Evolutionary conservation across 306 rosid genomes (phyloP).

Genomic region (Phaseolus lunatus): DNA sequence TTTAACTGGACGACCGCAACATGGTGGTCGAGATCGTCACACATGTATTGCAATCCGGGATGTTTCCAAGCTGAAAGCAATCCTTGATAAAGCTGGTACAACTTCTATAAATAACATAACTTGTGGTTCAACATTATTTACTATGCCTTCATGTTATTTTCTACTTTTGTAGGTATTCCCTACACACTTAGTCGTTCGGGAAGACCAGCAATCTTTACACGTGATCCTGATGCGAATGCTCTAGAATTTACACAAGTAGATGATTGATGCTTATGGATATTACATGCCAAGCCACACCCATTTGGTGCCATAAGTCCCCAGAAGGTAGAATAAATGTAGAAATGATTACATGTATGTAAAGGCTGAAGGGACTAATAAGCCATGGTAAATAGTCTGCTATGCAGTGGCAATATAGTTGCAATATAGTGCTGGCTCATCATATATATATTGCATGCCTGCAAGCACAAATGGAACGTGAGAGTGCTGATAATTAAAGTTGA

Average conservation of each 20-base stretch:
- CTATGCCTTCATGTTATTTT: slow-evolving; percentile 13
- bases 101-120: slow-evolving; percentile 12
- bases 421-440: not conserved
- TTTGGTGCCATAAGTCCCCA: slow-evolving; percentile 19
- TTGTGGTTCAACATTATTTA: slow-evolving; percentile 9
- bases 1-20: slow-evolving; percentile 81
- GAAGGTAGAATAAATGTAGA: slow-evolving; percentile 39
- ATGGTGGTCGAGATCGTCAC: slow-evolving; percentile 95
- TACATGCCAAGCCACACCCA: slow-evolving; percentile 10
- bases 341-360: slow-evolving; percentile 35
- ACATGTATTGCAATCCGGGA: slow-evolving; percentile 80
- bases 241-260: slow-evolving; percentile 89
- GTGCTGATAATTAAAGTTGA: slow-evolving; percentile 4
- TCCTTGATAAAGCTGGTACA: slow-evolving; percentile 83
- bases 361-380: slow-evolving; percentile 13
- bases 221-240: slow-evolving; percentile 96
- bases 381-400: slow-evolving; percentile 26
- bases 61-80: slow-evolving; percentile 80
- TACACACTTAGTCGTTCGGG: slow-evolving; percentile 96
- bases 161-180: slow-evolving; percentile 66
- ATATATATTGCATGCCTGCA: not conserved
- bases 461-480: not conserved
- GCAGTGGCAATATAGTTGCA: slow-evolving; percentile 36
- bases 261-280: slow-evolving; percentile 45
- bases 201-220: slow-evolving; percentile 92